Evolutionary conservation across 2,329 filamentous ascomycete genomes (phyloP), one percentile per base, ranked within the genome.

Genomic region (Alternaria hordeiaustralica): DNA sequence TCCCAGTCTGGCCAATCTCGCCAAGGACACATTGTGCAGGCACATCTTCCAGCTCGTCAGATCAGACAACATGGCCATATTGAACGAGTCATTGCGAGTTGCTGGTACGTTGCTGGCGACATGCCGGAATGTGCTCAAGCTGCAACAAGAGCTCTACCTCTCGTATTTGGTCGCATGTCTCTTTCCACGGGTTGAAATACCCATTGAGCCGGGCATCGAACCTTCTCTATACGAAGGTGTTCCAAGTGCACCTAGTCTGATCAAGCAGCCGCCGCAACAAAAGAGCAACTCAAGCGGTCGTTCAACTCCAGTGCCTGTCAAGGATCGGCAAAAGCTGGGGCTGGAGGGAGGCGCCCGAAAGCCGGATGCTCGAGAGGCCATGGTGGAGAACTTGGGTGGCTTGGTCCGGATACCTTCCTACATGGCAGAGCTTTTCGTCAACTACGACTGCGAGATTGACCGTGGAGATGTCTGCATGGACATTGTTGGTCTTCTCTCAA

Each of bases 381-480:
- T 99, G 96, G 93, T 99, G 5, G 96, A 99, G 82, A 97, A 92
- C 71, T 91, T 99, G 47, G 94, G 95, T 36, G 94, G 95, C 58
- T 84, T 99, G 63, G 92, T 94, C 41, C 88, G 96, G 45, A 97
- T 99, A 84, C 94, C 96, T 1, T 94, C 90, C 45, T 99, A 96
- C 76, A 94, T 98, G 89, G 89, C 92, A 11, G 96, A 99, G 79
- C 86, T 99, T 8, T 99, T 97, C 77, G 89, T 98, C 80, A 99
- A 99, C 80, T 99, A 98, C 77, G 96, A 99, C 79, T 99, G 95
- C 75, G 94, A 98, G 75, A 90, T 93, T 56, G 93, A 99, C 76
- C 88, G 94, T 54, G 90, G 90, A 55, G 96, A 99, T 81, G 83
- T 99, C 6, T 99, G 96, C 75, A 92, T 97, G 82, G 96, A 99